phyloP scores from a whole-genome alignment of 2,329 filamentous ascomycete species.

The Coniochaeta sp. region DNA sequence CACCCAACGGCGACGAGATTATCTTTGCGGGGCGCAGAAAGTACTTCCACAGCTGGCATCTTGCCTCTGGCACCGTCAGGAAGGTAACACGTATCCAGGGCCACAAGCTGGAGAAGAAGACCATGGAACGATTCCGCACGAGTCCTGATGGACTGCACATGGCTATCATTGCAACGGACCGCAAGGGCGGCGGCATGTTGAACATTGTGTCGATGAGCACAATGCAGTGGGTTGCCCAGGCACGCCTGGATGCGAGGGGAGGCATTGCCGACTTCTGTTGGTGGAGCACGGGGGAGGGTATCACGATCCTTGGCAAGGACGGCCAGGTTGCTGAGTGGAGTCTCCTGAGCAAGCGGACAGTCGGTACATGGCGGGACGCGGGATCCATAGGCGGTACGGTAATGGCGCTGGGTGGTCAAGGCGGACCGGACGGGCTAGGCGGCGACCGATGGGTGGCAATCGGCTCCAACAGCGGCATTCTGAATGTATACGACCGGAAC shows the following conservation, averaged over 20 bases:
- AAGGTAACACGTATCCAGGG: slow-evolving; percentile 73
- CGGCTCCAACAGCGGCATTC: slow-evolving; percentile 78
- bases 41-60: slow-evolving; percentile 93
- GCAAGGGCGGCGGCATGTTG: slow-evolving; percentile 80
- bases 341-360: slow-evolving; percentile 56
- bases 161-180: slow-evolving; percentile 69
- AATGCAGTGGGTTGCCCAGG: slow-evolving; percentile 80
- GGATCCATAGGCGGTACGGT: slow-evolving; percentile 81
- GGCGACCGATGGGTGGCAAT: slow-evolving; percentile 84
- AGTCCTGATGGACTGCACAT: slow-evolving; percentile 84
- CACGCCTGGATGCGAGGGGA: slow-evolving; percentile 70
- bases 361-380: slow-evolving; percentile 84
- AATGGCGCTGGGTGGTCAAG: slow-evolving; percentile 65
- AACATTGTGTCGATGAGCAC: slow-evolving; percentile 76
- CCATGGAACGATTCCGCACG: slow-evolving; percentile 84
- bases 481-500: slow-evolving; percentile 86
- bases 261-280: slow-evolving; percentile 88
- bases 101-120: slow-evolving; percentile 73
- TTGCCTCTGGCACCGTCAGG: slow-evolving; percentile 71
- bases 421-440: slow-evolving; percentile 54
- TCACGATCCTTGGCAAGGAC: slow-evolving; percentile 76
- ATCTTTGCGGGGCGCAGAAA: slow-evolving; percentile 81
- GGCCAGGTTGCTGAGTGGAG: slow-evolving; percentile 90
- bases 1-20: slow-evolving; percentile 65
- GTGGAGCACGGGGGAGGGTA: slow-evolving; percentile 78